Evolutionary conservation across 768 basidiomycete species (phyloP).

Genomic region (Hypsizygus marmoreus): DNA sequence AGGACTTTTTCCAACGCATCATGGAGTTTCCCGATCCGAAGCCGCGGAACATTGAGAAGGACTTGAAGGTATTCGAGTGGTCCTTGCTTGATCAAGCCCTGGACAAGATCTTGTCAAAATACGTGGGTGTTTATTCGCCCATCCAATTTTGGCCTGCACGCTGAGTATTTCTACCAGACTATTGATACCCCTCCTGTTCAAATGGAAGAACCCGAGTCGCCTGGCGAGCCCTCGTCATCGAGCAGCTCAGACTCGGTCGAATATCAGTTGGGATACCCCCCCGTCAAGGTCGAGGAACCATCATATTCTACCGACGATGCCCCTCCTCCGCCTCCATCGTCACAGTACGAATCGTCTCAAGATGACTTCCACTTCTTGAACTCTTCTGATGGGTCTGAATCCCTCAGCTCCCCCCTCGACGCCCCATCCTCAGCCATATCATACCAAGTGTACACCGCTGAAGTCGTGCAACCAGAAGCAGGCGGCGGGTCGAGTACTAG

Average conservation of each 20-base stretch:
- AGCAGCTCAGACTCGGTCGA: slow-evolving; percentile 23
- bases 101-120: slow-evolving; percentile 83
- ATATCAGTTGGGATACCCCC: slow-evolving; percentile 9
- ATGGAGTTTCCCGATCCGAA: slow-evolving; percentile 96
- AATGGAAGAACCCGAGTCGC: slow-evolving; percentile 31
- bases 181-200: slow-evolving; percentile 44
- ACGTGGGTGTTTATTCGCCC: slow-evolving; percentile 48
- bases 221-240: slow-evolving; percentile 31
- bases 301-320: slow-evolving; percentile 12
- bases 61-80: slow-evolving; percentile 89
- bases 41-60: slow-evolving; percentile 96
- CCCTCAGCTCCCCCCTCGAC: slow-evolving; percentile 36
- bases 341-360: slow-evolving; percentile 28
- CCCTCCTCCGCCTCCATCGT: slow-evolving; percentile 16
- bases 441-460: slow-evolving; percentile 16
- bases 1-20: slow-evolving; percentile 91
- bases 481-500: slow-evolving; percentile 24
- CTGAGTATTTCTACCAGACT: slow-evolving; percentile 33
- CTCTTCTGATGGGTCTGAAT: slow-evolving; percentile 26
- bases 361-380: slow-evolving; percentile 25
- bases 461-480: slow-evolving; percentile 17
- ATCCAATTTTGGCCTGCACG: not conserved
- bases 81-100: slow-evolving; percentile 66
- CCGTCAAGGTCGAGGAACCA: slow-evolving; percentile 17
- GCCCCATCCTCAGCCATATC: slow-evolving; percentile 8